Evolutionary conservation across 768 basidiomycete genomes (phyloP).

Genomic region (Phaeotremella skinneri): DNA sequence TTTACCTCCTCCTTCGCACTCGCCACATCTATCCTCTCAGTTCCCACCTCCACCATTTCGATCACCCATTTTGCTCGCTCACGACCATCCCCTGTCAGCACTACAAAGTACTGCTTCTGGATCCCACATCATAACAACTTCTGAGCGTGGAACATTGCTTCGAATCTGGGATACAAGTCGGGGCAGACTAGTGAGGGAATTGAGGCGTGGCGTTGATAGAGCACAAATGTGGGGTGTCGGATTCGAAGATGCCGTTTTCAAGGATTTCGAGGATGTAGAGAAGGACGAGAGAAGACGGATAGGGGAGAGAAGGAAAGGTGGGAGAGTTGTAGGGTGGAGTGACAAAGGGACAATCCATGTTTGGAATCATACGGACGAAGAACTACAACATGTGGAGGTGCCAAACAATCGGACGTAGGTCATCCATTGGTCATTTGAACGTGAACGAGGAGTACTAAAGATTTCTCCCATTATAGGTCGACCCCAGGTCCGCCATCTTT

Average conservation of each 20-base stretch:
- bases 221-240: slow-evolving; percentile 50
- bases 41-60: slow-evolving; percentile 30
- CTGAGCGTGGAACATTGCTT: slow-evolving; percentile 48
- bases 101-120: slow-evolving; percentile 42
- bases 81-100: slow-evolving; percentile 46
- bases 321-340: slow-evolving; percentile 49
- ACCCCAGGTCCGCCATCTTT: slow-evolving; percentile 27
- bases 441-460: not conserved
- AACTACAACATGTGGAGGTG: not conserved
- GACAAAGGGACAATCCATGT: slow-evolving; percentile 53
- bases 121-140: slow-evolving; percentile 45
- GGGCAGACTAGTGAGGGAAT: slow-evolving; percentile 44
- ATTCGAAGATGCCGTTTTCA: slow-evolving; percentile 27
- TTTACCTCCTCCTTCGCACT: slow-evolving; percentile 12
- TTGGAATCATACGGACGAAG: slow-evolving; percentile 37
- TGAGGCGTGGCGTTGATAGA: slow-evolving; percentile 48
- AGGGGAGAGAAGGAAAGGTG: slow-evolving; percentile 26
- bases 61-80: slow-evolving; percentile 51
- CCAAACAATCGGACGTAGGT: not conserved
- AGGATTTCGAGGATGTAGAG: not conserved
- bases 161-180: slow-evolving; percentile 48
- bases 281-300: slow-evolving; percentile 11
- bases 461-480: slow-evolving; percentile 1
- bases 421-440: too few relatives aligned
- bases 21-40: slow-evolving; percentile 1